phyloP scores from a whole-genome alignment of 75 land plant genomes.

The Pinus tabuliformis region DNA sequence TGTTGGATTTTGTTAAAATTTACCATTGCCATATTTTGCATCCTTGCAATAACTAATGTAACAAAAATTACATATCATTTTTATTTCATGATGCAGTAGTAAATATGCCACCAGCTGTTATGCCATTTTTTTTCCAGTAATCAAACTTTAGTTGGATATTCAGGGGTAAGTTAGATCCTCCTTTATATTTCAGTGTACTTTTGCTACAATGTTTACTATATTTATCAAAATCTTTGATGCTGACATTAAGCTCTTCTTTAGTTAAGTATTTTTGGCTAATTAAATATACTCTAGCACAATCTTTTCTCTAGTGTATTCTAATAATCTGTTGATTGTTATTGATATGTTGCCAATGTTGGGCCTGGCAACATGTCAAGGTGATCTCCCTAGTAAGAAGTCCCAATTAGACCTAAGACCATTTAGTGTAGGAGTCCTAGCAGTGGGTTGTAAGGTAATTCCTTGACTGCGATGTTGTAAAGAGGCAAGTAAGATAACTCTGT shows the following conservation, averaged over 20 bases:
- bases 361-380: no score
- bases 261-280: background rate
- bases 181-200: background rate
- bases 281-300: background rate
- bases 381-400: no score
- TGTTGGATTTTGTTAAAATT: background rate
- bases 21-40: background rate
- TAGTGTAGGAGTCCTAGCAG: no score
- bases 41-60: background rate
- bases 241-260: background rate
- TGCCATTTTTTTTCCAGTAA: background rate
- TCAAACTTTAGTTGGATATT: slow-evolving; percentile 1
- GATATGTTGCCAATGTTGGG: no score
- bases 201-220: background rate
- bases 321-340: no score
- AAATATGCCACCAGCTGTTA: background rate
- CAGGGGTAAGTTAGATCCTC: background rate
- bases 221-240: background rate
- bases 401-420: no score
- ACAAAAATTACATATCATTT: no score
- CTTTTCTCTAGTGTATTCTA: no score
- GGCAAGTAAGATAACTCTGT: no score
- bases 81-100: background rate
- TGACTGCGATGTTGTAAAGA: no score
- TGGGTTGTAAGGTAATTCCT: no score